phyloP scores from a whole-genome alignment of 2,329 filamentous ascomycete species.

The Ophiostoma perfectum region DNA sequence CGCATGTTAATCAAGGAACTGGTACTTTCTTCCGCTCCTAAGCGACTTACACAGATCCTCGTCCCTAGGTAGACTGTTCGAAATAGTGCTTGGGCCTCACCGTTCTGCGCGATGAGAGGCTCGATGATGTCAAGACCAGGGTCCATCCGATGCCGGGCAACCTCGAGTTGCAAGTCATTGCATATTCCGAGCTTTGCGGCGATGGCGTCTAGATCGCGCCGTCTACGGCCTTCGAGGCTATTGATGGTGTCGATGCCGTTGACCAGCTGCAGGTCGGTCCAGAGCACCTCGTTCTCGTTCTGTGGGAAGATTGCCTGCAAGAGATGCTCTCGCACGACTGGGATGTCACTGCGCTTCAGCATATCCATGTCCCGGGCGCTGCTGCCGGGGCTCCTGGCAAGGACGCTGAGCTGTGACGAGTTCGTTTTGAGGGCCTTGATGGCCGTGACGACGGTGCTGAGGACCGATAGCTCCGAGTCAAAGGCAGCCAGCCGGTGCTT shows the following conservation, averaged over 20 bases:
- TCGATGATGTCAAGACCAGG: constrained; percentile 18
- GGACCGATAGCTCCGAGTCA: constrained; percentile 22
- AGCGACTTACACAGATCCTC: constrained; percentile 23
- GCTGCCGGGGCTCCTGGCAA: not conserved
- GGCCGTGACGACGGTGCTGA: constrained; percentile 22
- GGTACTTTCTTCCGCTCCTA: no score
- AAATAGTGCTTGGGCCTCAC: constrained; percentile 21
- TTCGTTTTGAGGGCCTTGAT: constrained; percentile 21
- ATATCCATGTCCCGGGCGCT: constrained; percentile 14
- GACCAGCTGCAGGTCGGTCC: constrained; percentile 21
- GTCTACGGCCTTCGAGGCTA: constrained; percentile 22
- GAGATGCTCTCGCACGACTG: not conserved
- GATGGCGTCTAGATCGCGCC: constrained; percentile 22
- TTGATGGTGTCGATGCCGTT: constrained; percentile 23
- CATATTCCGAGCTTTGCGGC: constrained; percentile 18
- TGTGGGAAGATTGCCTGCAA: constrained; percentile 18
- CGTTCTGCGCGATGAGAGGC: constrained; percentile 20
- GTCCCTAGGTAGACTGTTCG: constrained; percentile 24
- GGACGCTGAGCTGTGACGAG: constrained; percentile 13
- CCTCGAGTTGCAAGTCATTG: constrained; percentile 16
- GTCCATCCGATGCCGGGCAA: constrained; percentile 20
- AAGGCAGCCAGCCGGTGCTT: constrained; percentile 19
- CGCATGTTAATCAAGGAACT: not conserved
- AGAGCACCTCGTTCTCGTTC: constrained; percentile 20
- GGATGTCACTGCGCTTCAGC: constrained; percentile 10